Percentiles rank a stretch among this genome's conserved stretches.
phyloP scores from a whole-genome alignment of 1,284 basidiomycete species.

The Erythrobasidium hasegawianum region DNA sequence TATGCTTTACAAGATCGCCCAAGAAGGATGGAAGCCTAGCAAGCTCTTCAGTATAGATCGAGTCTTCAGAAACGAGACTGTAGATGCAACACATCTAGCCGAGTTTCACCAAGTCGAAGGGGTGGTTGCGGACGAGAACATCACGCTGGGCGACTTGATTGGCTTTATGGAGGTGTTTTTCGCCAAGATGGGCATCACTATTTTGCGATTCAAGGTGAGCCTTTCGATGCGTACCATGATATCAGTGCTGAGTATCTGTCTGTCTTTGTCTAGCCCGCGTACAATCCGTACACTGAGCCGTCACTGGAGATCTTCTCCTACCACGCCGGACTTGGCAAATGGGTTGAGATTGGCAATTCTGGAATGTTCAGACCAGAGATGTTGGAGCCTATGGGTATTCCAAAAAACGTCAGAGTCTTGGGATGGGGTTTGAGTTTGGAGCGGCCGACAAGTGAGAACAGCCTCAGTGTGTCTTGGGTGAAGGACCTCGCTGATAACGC shows the following conservation, averaged over 20 bases:
- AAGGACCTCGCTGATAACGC: too few species aligned
- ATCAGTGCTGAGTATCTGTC: too few species aligned
- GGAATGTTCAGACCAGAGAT: slow-evolving; percentile 99
- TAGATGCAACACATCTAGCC: slow-evolving; percentile 98
- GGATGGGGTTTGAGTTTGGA: slow-evolving; percentile 96
- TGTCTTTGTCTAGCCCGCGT: slow-evolving; percentile 66
- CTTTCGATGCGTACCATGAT: neutral
- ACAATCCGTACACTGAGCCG: slow-evolving; percentile 96
- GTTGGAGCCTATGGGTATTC: slow-evolving; percentile 98
- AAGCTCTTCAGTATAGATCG: slow-evolving; percentile 98
- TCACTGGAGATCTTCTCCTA: slow-evolving; percentile 99
- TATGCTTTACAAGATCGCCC: slow-evolving; percentile 90
- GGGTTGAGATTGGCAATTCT: slow-evolving; percentile 84
- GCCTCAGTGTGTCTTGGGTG: too few species aligned
- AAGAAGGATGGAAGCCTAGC: slow-evolving; percentile 84
- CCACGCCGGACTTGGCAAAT: slow-evolving; percentile 88
- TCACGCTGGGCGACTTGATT: slow-evolving; percentile 95
- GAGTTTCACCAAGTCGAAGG: slow-evolving; percentile 99
- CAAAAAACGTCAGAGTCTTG: slow-evolving; percentile 91
- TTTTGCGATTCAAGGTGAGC: slow-evolving; percentile 46
- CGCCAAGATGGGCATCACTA: slow-evolving; percentile 79
- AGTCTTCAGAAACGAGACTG: slow-evolving; percentile 98
- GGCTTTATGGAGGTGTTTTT: slow-evolving; percentile 99
- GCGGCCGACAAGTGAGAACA: slow-evolving; percentile 69
- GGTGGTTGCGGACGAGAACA: slow-evolving; percentile 88